A percentile compares a stretch with the other conserved stretches of the same genome.
phyloP scores from a whole-genome alignment of 1,284 basidiomycete species.

The Ceraceosorus guamensis region DNA sequence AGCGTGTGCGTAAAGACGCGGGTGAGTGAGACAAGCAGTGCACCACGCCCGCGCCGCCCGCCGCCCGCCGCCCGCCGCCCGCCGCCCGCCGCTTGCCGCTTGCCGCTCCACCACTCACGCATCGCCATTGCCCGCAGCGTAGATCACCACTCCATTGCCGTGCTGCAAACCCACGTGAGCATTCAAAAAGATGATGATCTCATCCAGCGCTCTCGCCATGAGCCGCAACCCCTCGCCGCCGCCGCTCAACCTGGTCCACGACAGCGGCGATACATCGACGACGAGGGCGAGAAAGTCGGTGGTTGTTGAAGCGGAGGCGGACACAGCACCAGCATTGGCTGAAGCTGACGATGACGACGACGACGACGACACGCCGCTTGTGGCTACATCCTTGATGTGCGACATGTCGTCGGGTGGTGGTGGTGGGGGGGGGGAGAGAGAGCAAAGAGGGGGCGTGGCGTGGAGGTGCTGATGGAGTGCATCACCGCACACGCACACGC shows the following conservation, averaged over 20 bases:
- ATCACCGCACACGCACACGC: no score
- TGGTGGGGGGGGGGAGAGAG: no score
- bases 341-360: no score
- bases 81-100: no score
- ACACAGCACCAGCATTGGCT: no score
- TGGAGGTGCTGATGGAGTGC: no score
- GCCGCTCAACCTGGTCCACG: constrained; percentile 19
- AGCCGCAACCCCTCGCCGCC: constrained; percentile 10
- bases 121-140: constrained; percentile 62
- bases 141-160: constrained; percentile 86
- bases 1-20: neutral
- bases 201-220: constrained; percentile 9
- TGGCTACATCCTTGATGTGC: no score
- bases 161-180: constrained; percentile 81
- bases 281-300: constrained; percentile 38
- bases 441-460: no score
- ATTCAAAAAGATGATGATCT: constrained; percentile 65
- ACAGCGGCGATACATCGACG: constrained; percentile 35
- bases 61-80: neutral
- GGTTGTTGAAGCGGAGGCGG: no score
- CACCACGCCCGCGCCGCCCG: neutral
- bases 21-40: constrained; percentile 3
- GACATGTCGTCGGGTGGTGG: no score
- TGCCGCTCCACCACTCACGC: no score
- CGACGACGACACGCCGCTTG: no score